These are phyloP conservation scores for Epichloe elymi DNA, from an alignment of 2,329 filamentous ascomycete genomes.

Conservation along the genomic window DNA sequence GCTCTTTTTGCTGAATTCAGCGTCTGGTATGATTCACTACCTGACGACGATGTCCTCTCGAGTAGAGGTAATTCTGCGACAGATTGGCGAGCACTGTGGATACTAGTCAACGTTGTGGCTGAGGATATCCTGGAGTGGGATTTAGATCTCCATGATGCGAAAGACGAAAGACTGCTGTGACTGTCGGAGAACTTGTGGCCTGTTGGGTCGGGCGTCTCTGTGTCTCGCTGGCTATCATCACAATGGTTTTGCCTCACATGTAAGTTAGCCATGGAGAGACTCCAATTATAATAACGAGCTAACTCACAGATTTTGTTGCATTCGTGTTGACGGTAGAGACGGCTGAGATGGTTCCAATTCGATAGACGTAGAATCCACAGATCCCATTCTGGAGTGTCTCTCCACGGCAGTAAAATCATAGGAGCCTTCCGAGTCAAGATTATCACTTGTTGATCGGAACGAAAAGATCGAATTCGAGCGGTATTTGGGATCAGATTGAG, in stretches of 20 bases:
- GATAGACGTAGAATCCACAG: slow-evolving; percentile 15
- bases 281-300: background rate
- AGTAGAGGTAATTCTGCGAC: slow-evolving; percentile 24
- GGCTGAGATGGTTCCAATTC: slow-evolving; percentile 4
- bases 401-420: slow-evolving; percentile 9
- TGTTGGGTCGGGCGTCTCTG: slow-evolving; percentile 2
- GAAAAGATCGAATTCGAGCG: slow-evolving; percentile 11
- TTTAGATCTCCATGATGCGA: slow-evolving; percentile 32
- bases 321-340: background rate
- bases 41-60: slow-evolving; percentile 22
- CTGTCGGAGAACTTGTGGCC: slow-evolving; percentile 31
- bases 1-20: slow-evolving; percentile 2
- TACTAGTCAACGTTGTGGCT: slow-evolving; percentile 34
- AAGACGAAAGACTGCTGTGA: slow-evolving; percentile 38
- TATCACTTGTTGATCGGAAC: slow-evolving; percentile 13
- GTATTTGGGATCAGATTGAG: slow-evolving; percentile 25
- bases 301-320: slow-evolving; percentile 3
- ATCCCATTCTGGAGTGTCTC: slow-evolving; percentile 17
- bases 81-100: slow-evolving; percentile 20
- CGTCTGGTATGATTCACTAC: slow-evolving; percentile 10
- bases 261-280: background rate
- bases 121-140: slow-evolving; percentile 42
- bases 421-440: slow-evolving; percentile 11
- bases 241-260: slow-evolving; percentile 2
- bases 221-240: slow-evolving; percentile 2